These are phyloP conservation scores for Talaromyces atroroseus DNA, from an alignment of 2,329 filamentous ascomycete genomes.

Conservation along the genomic window DNA sequence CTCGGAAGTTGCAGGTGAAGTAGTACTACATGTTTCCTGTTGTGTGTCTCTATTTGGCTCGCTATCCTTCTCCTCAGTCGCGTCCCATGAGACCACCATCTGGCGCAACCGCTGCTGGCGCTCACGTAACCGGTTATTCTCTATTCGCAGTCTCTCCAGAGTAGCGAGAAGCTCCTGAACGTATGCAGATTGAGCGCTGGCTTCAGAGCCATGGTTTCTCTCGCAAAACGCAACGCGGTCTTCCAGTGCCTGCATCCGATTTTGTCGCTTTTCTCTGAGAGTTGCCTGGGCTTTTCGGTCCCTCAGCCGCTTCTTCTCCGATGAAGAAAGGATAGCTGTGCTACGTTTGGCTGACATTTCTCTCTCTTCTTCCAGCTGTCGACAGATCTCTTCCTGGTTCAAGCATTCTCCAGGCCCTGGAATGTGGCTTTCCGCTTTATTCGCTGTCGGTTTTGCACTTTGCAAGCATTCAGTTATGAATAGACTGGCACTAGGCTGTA, in stretches of 20 bases:
- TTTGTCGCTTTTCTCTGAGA: conserved; percentile 22
- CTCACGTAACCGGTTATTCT: conserved; percentile 20
- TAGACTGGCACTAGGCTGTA: too few species aligned
- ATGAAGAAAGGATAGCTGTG: conserved; percentile 3
- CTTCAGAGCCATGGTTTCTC: conserved; percentile 19
- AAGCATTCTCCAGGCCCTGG: not conserved
- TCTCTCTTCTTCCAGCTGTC: too few species aligned
- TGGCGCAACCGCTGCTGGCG: conserved; percentile 18
- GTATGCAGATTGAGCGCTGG: not conserved
- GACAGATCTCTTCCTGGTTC: not conserved
- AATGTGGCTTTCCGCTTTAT: too few species aligned
- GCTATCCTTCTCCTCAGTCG: not conserved
- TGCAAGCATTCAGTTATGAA: too few species aligned
- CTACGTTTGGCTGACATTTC: not conserved
- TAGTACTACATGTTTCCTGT: not conserved
- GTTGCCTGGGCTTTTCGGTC: conserved; percentile 25
- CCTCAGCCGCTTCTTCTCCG: conserved; percentile 20
- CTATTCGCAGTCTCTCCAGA: conserved; percentile 18
- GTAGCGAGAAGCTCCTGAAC: conserved; percentile 18
- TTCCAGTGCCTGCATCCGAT: conserved; percentile 19
- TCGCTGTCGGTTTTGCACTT: too few species aligned
- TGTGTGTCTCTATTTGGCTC: not conserved
- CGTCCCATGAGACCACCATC: conserved; percentile 21
- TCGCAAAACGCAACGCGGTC: conserved; percentile 21
- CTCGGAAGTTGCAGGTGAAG: not conserved